Evolutionary conservation across 2,329 filamentous ascomycete genomes (phyloP), one percentile per base, ranked within the genome.

Genomic region (Cadophora sp.): DNA sequence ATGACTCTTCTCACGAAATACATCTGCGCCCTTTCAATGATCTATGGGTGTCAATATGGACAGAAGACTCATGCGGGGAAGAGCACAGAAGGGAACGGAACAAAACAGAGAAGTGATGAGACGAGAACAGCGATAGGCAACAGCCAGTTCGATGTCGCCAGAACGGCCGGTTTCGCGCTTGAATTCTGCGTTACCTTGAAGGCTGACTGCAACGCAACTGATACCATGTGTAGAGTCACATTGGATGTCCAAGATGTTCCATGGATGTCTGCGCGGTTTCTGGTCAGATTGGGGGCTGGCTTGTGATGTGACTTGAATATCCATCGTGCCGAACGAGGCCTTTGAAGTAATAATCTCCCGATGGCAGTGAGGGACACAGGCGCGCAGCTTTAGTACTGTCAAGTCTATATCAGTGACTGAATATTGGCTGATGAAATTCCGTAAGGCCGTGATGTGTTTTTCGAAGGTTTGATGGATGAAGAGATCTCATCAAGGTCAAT

Each of bases 21-120:
- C 34, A 37, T 37, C 7, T 37, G 34, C 34, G 34, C 34, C 34
- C 34, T 37, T 37, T 12, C 40, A 43, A 19, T 43, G 40, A 43
- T 82, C 62, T 4, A 43, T 26, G 14, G 34, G 8, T 43, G 58
- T 46, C 58, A 46, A 61, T 46, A 22, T 43, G 11, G 58, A 43
- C 34, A 27, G 34, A 61, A 61, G 58, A 40, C 24, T 43, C 34
- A 43, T 19, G n/a, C 58, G 14, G 58, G 16, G 58, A 61, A 46
- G 19, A 24, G 40, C 31, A 62, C 22, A 34, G 43, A 22, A 29
- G 14, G 40, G 16, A 46, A 46, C n/a, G 14, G 58, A 61, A 31
- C 43, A 50, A 19, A 50, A 26, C 12, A 43, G 40, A 43, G 16
- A 43, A 19, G 40, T 14, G 16, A 43, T 43, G 11, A 43, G 40